Conservation (phyloP, 805 yeast genomes). For the Brettanomyces custersianus region DNA sequence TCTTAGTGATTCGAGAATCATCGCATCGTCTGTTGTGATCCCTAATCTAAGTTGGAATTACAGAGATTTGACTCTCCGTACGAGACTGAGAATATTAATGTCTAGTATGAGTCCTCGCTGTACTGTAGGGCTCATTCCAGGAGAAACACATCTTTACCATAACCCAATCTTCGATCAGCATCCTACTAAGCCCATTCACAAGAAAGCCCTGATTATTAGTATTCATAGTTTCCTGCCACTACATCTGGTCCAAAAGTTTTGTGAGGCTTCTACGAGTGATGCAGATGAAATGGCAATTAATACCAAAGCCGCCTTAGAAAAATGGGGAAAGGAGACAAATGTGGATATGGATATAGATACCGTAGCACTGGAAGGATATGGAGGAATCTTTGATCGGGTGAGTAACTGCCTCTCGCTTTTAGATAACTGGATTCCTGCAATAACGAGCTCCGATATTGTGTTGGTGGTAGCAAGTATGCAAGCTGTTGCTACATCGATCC, state of each 20-base stretch:
- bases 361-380: slow-evolving; percentile 88
- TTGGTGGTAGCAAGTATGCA: slow-evolving; percentile 88
- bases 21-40: slow-evolving; percentile 13
- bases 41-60: slow-evolving; percentile 20
- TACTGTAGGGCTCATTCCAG: slow-evolving; percentile 12
- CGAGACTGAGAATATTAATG: slow-evolving; percentile 16
- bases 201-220: slow-evolving; percentile 74
- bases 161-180: slow-evolving; percentile 4
- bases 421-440: slow-evolving; percentile 53
- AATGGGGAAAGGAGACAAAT: slow-evolving; percentile 45
- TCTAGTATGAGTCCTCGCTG: slow-evolving; percentile 10
- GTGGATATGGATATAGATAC: slow-evolving; percentile 53
- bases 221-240: slow-evolving; percentile 95
- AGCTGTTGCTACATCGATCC: slow-evolving; percentile 84
- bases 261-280: slow-evolving; percentile 92
- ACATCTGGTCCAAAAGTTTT: slow-evolving; percentile 65
- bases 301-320: slow-evolving; percentile 61
- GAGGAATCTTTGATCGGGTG: slow-evolving; percentile 76
- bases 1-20: slow-evolving; percentile 1
- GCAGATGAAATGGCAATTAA: slow-evolving; percentile 73
- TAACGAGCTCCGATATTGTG: slow-evolving; percentile 60
- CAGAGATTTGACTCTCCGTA: slow-evolving; percentile 18
- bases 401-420: slow-evolving; percentile 61
- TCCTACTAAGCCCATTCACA: neutral
- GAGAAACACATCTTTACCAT: slow-evolving; percentile 25